A percentile compares a stretch with the other conserved stretches of the same genome.
phyloP scores from a whole-genome alignment of 495 filamentous ascomycete genomes.

The Margaritispora aquatica region DNA sequence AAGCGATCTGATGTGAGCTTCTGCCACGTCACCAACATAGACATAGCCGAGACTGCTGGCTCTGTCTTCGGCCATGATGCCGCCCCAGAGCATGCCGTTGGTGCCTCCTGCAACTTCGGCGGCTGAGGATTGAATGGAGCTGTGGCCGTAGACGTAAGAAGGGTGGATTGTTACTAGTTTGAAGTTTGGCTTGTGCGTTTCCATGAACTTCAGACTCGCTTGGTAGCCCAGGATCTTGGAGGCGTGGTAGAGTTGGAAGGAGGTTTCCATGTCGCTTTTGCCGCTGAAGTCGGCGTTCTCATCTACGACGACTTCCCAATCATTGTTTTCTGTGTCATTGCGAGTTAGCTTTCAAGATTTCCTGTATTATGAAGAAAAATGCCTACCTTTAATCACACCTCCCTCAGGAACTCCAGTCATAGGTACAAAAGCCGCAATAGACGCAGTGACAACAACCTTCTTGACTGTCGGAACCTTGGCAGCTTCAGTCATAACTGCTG shows the following conservation, averaged over 20 bases:
- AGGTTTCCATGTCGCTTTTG: background rate
- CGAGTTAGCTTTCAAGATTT: background rate
- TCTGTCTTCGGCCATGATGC: conserved; percentile 17
- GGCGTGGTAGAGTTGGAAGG: conserved; percentile 19
- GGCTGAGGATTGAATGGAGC: conserved; percentile 25
- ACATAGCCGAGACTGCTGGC: conserved; percentile 22
- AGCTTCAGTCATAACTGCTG: conserved; percentile 26
- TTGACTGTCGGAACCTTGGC: conserved; percentile 26
- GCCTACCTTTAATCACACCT: conserved; percentile 26
- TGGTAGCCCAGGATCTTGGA: conserved; percentile 26
- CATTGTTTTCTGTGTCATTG: conserved; percentile 25
- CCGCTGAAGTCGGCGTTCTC: conserved; percentile 19
- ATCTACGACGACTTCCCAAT: conserved; percentile 28
- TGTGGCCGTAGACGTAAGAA: conserved; percentile 29
- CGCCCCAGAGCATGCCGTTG: conserved; percentile 19
- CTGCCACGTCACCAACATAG: conserved; percentile 37
- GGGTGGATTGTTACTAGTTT: conserved; percentile 18
- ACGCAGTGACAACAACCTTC: conserved; percentile 32
- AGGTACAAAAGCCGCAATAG: conserved; percentile 28
- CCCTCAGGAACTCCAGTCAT: conserved; percentile 18
- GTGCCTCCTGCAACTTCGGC: conserved; percentile 18
- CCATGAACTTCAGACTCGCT: conserved; percentile 25
- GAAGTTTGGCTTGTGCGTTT: conserved; percentile 16
- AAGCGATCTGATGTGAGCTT: conserved; percentile 30
- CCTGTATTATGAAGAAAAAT: background rate